Conservation (phyloP, 441 rosid species). For the Breynia disticha region DNA sequence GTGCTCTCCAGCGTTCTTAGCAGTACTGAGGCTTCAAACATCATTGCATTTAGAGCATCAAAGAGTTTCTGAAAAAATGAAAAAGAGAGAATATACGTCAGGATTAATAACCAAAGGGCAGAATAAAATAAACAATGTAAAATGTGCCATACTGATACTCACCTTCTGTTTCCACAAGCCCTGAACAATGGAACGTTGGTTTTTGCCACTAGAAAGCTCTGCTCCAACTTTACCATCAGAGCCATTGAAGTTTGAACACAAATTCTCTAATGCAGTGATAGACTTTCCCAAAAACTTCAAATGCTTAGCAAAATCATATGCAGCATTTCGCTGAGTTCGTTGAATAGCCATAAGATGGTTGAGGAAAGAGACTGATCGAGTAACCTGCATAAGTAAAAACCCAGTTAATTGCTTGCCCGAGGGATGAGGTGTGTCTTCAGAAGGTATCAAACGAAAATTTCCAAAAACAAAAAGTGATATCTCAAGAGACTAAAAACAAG, state of each 20-base stretch:
- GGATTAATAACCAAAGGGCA: conserved; percentile 3
- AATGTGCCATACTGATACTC: conserved; percentile 1
- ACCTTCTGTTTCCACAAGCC: conserved; percentile 92
- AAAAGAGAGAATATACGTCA: conserved; percentile 10
- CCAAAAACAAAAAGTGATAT: not conserved
- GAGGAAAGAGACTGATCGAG: conserved; percentile 66
- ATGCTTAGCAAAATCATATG: conserved; percentile 49
- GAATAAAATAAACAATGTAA: too few species aligned
- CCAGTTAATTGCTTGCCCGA: too few species aligned
- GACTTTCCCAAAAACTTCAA: conserved; percentile 38
- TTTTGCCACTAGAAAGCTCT: conserved; percentile 37
- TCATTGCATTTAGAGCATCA: conserved; percentile 47
- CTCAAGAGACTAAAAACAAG: not conserved
- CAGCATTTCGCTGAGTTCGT: conserved; percentile 61
- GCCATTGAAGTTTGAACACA: conserved; percentile 25
- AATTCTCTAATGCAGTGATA: conserved; percentile 31
- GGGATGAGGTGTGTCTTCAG: too few species aligned
- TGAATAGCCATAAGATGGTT: conserved; percentile 76
- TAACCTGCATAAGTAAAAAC: conserved; percentile 39
- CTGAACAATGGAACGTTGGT: conserved; percentile 38
- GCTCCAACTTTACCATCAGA: conserved; percentile 16
- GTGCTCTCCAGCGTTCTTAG: conserved; percentile 48
- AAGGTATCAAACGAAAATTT: too few species aligned
- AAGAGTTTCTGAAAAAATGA: conserved; percentile 49
- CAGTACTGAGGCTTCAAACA: conserved; percentile 59